phyloP scores from a whole-genome alignment of 1,139 yeast genomes.

The Ashbya aceris region DNA sequence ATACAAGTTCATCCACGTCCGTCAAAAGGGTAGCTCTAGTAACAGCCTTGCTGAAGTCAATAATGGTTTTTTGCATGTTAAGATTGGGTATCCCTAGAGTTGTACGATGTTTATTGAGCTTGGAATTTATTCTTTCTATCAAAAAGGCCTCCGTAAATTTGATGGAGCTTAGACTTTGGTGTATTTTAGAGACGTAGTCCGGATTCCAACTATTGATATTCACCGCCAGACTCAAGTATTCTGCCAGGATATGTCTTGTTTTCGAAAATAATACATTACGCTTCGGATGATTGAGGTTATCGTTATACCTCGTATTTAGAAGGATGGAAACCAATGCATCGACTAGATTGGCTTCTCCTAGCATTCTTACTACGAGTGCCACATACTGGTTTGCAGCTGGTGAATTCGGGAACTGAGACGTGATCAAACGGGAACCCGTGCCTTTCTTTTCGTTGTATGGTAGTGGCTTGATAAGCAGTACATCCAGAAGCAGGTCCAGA shows the following conservation, averaged over 20 bases:
- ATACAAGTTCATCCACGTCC: constrained; percentile 59
- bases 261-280: constrained; percentile 35
- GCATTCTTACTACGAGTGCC: constrained; percentile 46
- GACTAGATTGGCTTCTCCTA: constrained; percentile 50
- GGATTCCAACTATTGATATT: constrained; percentile 33
- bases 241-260: constrained; percentile 55
- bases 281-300: constrained; percentile 35
- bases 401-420: constrained; percentile 28
- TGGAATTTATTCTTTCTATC: constrained; percentile 39
- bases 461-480: constrained; percentile 51
- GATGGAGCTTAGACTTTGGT: constrained; percentile 5
- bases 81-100: constrained; percentile 28
- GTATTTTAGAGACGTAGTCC: constrained; percentile 6
- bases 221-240: constrained; percentile 48
- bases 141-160: constrained; percentile 30
- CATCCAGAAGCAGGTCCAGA: constrained; percentile 62
- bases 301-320: constrained; percentile 19
- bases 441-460: constrained; percentile 39
- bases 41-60: constrained; percentile 34
- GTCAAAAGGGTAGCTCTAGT: constrained; percentile 38
- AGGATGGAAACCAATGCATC: constrained; percentile 42
- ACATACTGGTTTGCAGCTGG: constrained; percentile 47
- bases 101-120: constrained; percentile 32
- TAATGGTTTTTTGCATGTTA: constrained; percentile 23
- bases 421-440: constrained; percentile 15